These are phyloP conservation scores for Schizosaccharomyces lindneri DNA, from an alignment of 805 yeast genomes.

Conservation along the genomic window DNA sequence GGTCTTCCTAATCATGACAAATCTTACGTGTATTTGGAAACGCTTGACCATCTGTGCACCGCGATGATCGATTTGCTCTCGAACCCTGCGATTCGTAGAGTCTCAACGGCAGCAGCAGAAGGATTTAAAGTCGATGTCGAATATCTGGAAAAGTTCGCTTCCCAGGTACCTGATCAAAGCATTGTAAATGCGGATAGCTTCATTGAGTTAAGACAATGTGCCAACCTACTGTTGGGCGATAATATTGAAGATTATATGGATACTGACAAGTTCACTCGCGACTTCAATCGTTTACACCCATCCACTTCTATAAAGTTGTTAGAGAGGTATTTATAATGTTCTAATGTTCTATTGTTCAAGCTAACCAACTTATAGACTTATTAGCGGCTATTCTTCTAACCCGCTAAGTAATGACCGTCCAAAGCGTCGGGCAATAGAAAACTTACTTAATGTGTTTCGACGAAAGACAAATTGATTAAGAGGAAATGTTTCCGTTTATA, in stretches of 20 bases:
- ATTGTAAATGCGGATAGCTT: constrained; percentile 22
- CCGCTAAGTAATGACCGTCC: background rate
- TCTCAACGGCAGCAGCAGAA: constrained; percentile 33
- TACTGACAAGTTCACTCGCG: constrained; percentile 29
- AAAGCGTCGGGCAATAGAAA: background rate
- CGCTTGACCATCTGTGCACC: constrained; percentile 61
- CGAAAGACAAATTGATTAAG: background rate
- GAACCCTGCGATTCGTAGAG: constrained; percentile 22
- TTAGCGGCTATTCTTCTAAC: background rate
- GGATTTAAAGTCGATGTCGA: constrained; percentile 61
- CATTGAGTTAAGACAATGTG: constrained; percentile 53
- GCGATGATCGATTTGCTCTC: constrained; percentile 38
- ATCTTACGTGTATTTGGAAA: constrained; percentile 58
- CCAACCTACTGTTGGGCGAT: constrained; percentile 35
- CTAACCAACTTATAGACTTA: background rate
- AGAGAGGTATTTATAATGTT: constrained; percentile 17
- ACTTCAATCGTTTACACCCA: constrained; percentile 48
- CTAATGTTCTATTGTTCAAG: no score
- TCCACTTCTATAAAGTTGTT: constrained; percentile 43
- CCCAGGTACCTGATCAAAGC: constrained; percentile 10
- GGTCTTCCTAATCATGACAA: constrained; percentile 57
- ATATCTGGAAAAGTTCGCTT: constrained; percentile 37
- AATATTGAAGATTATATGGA: constrained; percentile 44
- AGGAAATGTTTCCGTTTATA: constrained; percentile 20
- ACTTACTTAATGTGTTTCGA: background rate